Base-by-base conservation (phyloP, 495 filamentous ascomycete species). In the Choiromyces venosus region DNA sequence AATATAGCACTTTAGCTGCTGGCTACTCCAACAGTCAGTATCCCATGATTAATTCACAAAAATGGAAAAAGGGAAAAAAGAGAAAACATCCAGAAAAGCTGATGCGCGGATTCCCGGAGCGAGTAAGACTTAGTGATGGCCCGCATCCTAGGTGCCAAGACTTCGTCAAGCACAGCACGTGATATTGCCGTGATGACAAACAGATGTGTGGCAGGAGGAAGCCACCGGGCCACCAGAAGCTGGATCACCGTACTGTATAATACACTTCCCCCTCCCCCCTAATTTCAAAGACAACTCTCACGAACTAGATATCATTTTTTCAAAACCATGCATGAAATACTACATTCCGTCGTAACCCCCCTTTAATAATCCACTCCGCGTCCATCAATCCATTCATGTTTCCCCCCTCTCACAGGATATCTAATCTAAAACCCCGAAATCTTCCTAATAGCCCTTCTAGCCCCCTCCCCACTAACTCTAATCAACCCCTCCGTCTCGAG, bases 401-500 rank as follows among this genome's bases (percentile, higher is more conserved):
- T 61, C 12, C 25, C 18, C 52, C 52, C 25, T 33, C 0, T n/a
- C n/a, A n/a, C n/a, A 29, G 33, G 25, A 61, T 16, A 61, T 61
- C 12, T n/a, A 16, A n/a, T 39, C 61, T 77, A 77, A 67, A 77
- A 70, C 14, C 88, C 88, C 40, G 85, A 90, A 71, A 94, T 87
- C 79, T 93, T 90, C 81, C 94, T 88, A 73, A 99, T 91, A 73
- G 83, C 91, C 84, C 88, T 92, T 78, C 94, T 88, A 33, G 90
- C 84, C 14, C 94, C 95, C 78, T 98, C 94, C 5, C 96, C 96
- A 65, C 85, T 86, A 52, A 98, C 86, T 84, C 90, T 90, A 69
- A 97, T 86, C 25, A 86, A 81, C 4, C 96, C 95, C 83, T 98
- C 95, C 74, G 90, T 87, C 85, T 98, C 94, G 73, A 97, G 82